Conservation (phyloP, 495 filamentous ascomycete species). For the Opeltia flavorubescens region DNA sequence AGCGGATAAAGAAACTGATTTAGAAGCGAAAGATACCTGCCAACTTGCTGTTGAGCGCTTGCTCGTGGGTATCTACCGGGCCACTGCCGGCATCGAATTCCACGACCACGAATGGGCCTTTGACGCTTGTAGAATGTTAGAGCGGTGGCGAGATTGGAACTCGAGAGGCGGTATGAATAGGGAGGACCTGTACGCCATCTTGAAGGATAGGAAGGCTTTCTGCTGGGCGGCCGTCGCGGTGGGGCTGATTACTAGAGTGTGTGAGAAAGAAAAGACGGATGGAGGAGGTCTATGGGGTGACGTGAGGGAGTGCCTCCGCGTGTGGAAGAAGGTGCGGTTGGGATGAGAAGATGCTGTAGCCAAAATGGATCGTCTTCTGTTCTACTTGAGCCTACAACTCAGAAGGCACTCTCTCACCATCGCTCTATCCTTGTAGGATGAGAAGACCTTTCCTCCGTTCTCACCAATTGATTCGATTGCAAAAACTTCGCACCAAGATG, state of each 20-base stretch:
- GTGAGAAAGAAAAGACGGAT: constrained; percentile 32
- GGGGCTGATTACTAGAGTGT: constrained; percentile 33
- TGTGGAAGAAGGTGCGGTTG: constrained; percentile 44
- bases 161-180: constrained; percentile 44
- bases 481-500: too few species aligned
- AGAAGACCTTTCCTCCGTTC: too few species aligned
- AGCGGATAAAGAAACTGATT: constrained; percentile 20
- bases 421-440: too few species aligned
- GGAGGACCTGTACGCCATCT: constrained; percentile 31
- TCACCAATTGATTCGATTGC: too few species aligned
- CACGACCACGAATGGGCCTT: constrained; percentile 29
- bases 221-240: constrained; percentile 38
- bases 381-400: too few species aligned
- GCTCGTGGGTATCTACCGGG: constrained; percentile 40
- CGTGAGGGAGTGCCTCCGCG: constrained; percentile 43
- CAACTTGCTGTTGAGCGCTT: constrained; percentile 25
- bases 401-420: too few species aligned
- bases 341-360: too few species aligned
- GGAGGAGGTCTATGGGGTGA: constrained; percentile 31
- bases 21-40: neutral
- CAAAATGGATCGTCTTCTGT: too few species aligned
- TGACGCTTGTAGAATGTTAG: constrained; percentile 34
- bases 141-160: constrained; percentile 42
- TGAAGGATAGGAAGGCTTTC: constrained; percentile 31
- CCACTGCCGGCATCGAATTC: constrained; percentile 37